phyloP scores from a whole-genome alignment of 352 stramenopile genomes.

The Phytophthora megakarya region DNA sequence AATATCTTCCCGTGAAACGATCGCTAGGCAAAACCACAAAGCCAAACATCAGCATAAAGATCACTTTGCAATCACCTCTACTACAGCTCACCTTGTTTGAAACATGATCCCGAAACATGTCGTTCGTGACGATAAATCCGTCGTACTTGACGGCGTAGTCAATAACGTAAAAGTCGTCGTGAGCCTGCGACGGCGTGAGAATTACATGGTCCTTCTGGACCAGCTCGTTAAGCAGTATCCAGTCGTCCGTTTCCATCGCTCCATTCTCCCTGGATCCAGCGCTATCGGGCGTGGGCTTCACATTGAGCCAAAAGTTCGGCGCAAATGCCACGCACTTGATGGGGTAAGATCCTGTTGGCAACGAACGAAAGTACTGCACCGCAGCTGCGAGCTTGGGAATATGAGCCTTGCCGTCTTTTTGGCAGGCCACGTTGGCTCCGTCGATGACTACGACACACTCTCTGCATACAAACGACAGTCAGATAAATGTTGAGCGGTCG shows the following conservation, averaged over 20 bases:
- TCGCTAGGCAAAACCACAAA: slow-evolving; percentile 37
- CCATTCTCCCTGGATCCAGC: slow-evolving; percentile 38
- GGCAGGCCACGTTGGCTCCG: slow-evolving; percentile 74
- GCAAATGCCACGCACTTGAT: slow-evolving; percentile 80
- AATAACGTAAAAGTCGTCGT: slow-evolving; percentile 93
- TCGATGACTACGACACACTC: slow-evolving; percentile 73
- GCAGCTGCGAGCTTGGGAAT: slow-evolving; percentile 69
- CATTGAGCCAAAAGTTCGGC: slow-evolving; percentile 83
- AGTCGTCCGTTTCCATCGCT: slow-evolving; percentile 56
- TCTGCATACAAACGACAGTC: slow-evolving; percentile 10
- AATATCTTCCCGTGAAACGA: slow-evolving; percentile 69
- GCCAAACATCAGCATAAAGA: neutral
- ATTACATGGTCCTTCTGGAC: slow-evolving; percentile 72
- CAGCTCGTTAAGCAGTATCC: slow-evolving; percentile 49
- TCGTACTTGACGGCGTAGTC: slow-evolving; percentile 89
- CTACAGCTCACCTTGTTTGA: slow-evolving; percentile 57
- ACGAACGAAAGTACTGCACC: slow-evolving; percentile 65
- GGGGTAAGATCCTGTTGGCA: slow-evolving; percentile 30
- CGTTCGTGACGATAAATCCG: slow-evolving; percentile 91
- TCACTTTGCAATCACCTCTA: neutral
- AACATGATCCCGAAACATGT: slow-evolving; percentile 92
- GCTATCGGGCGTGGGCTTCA: slow-evolving; percentile 42
- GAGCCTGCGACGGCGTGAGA: slow-evolving; percentile 80
- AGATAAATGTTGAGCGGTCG: neutral
- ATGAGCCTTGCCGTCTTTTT: slow-evolving; percentile 55